These are phyloP conservation scores for Leptographium galeiforme DNA, from an alignment of 2,329 filamentous ascomycete species.

Conservation along the genomic window DNA sequence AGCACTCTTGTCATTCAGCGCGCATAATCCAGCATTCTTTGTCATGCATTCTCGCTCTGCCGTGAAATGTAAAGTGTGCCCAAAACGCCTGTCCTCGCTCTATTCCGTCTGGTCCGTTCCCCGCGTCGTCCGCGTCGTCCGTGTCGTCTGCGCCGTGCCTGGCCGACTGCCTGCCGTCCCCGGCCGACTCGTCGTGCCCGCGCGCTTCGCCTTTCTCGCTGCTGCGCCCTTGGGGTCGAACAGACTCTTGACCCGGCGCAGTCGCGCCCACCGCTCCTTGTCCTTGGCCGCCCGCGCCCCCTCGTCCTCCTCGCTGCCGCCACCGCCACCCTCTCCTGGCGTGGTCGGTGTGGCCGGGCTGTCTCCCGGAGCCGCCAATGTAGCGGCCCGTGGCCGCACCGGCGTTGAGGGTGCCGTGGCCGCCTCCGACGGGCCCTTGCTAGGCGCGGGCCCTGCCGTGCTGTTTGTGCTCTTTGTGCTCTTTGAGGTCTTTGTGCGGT, in stretches of 20 bases:
- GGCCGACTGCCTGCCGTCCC: not conserved
- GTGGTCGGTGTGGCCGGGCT: constrained; percentile 7
- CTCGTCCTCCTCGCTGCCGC: constrained; percentile 31
- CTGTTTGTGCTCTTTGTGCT: not conserved
- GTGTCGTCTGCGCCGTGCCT: not conserved
- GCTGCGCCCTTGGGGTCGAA: constrained; percentile 48
- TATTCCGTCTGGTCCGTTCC: too few species aligned
- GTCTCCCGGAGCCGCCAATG: not conserved
- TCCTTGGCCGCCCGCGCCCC: constrained; percentile 43
- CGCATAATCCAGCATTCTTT: too few species aligned
- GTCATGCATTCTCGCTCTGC: too few species aligned
- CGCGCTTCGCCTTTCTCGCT: constrained; percentile 32
- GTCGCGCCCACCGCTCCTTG: constrained; percentile 58
- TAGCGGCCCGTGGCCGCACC: not conserved
- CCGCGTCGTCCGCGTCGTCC: not conserved
- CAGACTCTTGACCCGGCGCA: constrained; percentile 57
- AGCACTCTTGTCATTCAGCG: too few species aligned
- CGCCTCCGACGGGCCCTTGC: constrained; percentile 1
- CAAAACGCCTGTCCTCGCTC: not conserved
- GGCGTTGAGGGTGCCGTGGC: constrained; percentile 11
- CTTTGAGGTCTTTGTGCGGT: constrained; percentile 6
- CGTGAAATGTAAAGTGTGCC: not conserved
- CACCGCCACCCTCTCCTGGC: constrained; percentile 11
- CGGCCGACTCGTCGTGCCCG: not conserved
- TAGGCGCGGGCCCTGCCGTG: constrained; percentile 8